A percentile compares a stretch with the other conserved stretches of the same genome.
These are phyloP conservation scores for Myriosclerotinia scirpicola DNA, from an alignment of 2,329 filamentous ascomycete genomes.

Conservation along the genomic window DNA sequence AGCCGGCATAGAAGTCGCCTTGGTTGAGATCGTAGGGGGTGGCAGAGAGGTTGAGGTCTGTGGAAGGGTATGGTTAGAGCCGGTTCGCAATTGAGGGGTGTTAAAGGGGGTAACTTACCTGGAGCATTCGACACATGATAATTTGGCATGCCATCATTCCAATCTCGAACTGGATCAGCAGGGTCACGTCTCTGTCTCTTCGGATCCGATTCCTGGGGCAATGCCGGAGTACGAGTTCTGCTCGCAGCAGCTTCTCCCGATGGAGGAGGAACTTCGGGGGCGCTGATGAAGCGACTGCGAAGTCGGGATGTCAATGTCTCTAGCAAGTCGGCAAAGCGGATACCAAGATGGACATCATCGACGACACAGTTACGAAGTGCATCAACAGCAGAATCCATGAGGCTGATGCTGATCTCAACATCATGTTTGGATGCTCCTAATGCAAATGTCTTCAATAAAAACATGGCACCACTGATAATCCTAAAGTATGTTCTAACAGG, in stretches of 20 bases:
- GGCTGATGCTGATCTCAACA: constrained; percentile 69
- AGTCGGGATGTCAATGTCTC: constrained; percentile 74
- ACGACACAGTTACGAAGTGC: constrained; percentile 77
- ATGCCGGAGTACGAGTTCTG: constrained; percentile 36
- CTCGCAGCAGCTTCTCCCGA: constrained; percentile 25
- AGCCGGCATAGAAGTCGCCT: constrained; percentile 54
- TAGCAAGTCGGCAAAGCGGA: constrained; percentile 79
- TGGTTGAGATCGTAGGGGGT: constrained; percentile 60
- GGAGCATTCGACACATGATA: constrained; percentile 31
- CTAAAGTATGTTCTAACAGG: constrained; percentile 84
- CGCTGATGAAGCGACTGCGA: constrained; percentile 71
- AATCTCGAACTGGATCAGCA: constrained; percentile 35
- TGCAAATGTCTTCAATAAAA: constrained; percentile 80
- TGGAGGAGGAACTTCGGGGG: constrained; percentile 48
- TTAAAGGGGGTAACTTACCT: constrained; percentile 28
- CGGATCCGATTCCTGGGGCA: constrained; percentile 39
- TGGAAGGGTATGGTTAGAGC: constrained; percentile 21
- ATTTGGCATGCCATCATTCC: constrained; percentile 37
- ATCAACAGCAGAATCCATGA: constrained; percentile 74
- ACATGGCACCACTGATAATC: constrained; percentile 83
- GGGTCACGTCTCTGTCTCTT: constrained; percentile 36
- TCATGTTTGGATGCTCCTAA: constrained; percentile 77
- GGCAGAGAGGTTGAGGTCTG: constrained; percentile 52
- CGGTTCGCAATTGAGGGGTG: background rate
- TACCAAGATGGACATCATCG: constrained; percentile 83